phyloP scores from a whole-genome alignment of 78 protist genomes.

The Speleostelium caveatum region DNA sequence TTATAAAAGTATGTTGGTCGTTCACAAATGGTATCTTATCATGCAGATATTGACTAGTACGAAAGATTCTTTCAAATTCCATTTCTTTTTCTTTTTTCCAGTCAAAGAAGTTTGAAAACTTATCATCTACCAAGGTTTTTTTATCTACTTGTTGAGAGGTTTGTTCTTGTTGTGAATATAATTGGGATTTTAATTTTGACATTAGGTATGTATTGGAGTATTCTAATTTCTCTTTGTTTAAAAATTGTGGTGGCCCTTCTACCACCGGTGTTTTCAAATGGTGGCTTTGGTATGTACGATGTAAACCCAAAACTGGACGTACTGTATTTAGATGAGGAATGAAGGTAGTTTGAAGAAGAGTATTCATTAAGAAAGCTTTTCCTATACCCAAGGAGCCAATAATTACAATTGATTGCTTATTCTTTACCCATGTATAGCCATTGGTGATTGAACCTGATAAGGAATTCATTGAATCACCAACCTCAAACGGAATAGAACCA shows the following conservation, averaged over 20 bases:
- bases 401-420: slow-evolving; percentile 40
- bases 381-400: slow-evolving; percentile 66
- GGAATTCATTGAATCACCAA: not conserved
- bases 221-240: no score
- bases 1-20: slow-evolving; percentile 40
- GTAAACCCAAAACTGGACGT: slow-evolving; percentile 50
- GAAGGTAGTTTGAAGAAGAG: slow-evolving; percentile 41
- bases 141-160: slow-evolving; percentile 16
- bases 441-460: not conserved
- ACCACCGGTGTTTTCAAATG: no score
- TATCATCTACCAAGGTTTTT: not conserved
- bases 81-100: slow-evolving; percentile 56
- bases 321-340: slow-evolving; percentile 10
- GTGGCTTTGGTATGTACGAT: not conserved
- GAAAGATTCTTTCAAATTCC: slow-evolving; percentile 59
- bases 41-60: slow-evolving; percentile 27
- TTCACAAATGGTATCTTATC: slow-evolving; percentile 22
- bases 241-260: no score
- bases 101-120: slow-evolving; percentile 9
- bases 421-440: slow-evolving; percentile 76
- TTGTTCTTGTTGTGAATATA: not conserved
- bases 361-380: slow-evolving; percentile 54
- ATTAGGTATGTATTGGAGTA: not conserved
- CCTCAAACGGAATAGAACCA: not conserved
- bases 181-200: not conserved